These are phyloP conservation scores for Blastomyces silverae DNA, from an alignment of 2,329 filamentous ascomycete genomes.

Conservation along the genomic window DNA sequence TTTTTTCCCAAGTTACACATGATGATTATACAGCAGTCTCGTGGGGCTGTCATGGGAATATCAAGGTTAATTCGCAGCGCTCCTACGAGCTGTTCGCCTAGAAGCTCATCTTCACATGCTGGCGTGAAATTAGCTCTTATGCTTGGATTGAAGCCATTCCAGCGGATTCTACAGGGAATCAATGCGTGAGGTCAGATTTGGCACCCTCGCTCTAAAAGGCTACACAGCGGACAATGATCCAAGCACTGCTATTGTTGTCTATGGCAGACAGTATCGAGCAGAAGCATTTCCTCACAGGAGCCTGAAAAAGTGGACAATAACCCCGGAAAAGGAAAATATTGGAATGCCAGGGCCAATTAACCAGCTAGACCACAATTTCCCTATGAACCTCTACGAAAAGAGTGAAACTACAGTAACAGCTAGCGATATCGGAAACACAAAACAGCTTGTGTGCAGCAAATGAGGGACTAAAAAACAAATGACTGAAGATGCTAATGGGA, in stretches of 20 bases:
- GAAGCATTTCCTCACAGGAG: background rate
- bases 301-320: no score
- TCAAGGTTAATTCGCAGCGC: background rate
- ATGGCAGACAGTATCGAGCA: background rate
- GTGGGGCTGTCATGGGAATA: slow-evolving; percentile 4
- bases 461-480: background rate
- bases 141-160: background rate
- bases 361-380: no score
- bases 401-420: background rate
- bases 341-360: no score
- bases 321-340: background rate
- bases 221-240: background rate
- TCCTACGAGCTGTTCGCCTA: no score
- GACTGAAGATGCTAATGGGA: background rate
- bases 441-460: background rate
- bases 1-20: background rate
- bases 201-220: background rate
- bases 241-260: background rate
- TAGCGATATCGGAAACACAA: background rate
- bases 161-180: background rate
- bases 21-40: background rate
- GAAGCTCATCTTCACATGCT: background rate
- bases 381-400: background rate
- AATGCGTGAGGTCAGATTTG: background rate
- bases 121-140: background rate